phyloP scores from a whole-genome alignment of 2,329 filamentous ascomycete species.

The Zymoseptoria crescenta region DNA sequence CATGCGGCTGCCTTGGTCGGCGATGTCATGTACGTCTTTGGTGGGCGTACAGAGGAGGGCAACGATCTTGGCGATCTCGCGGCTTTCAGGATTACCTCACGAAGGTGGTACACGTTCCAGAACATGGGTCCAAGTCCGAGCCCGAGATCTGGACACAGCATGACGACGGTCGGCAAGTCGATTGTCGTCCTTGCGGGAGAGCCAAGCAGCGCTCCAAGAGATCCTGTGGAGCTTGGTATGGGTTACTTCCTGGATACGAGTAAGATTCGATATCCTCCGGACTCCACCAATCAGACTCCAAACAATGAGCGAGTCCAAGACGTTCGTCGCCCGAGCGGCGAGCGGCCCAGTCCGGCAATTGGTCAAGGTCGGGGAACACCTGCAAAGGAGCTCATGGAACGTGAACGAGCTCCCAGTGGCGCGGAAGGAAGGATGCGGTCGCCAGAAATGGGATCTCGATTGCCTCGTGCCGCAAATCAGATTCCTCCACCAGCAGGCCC shows the following conservation, averaged over 20 bases:
- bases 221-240: conserved; percentile 76
- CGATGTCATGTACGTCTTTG: conserved; percentile 99
- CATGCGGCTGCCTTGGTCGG: conserved; percentile 89
- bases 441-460: conserved; percentile 13
- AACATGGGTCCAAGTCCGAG: conserved; percentile 98
- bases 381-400: conserved; percentile 23
- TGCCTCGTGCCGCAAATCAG: conserved; percentile 43
- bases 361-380: conserved; percentile 15
- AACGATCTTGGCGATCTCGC: conserved; percentile 87
- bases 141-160: conserved; percentile 88
- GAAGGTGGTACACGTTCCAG: conserved; percentile 97
- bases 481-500: conserved; percentile 53
- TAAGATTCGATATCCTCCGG: conserved; percentile 87
- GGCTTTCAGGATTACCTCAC: conserved; percentile 71
- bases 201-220: conserved; percentile 75
- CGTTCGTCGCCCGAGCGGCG: conserved; percentile 26
- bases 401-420: conserved; percentile 20
- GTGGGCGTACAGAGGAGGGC: conserved; percentile 88
- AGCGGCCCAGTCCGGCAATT: conserved; percentile 14
- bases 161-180: conserved; percentile 90
- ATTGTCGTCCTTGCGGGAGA: conserved; percentile 90
- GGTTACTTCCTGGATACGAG: conserved; percentile 89
- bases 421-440: conserved; percentile 17
- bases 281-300: conserved; percentile 36
- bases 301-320: conserved; percentile 25